Evolutionary conservation across 2,329 filamentous ascomycete species (phyloP).

Genomic region (Botrytis tulipae): DNA sequence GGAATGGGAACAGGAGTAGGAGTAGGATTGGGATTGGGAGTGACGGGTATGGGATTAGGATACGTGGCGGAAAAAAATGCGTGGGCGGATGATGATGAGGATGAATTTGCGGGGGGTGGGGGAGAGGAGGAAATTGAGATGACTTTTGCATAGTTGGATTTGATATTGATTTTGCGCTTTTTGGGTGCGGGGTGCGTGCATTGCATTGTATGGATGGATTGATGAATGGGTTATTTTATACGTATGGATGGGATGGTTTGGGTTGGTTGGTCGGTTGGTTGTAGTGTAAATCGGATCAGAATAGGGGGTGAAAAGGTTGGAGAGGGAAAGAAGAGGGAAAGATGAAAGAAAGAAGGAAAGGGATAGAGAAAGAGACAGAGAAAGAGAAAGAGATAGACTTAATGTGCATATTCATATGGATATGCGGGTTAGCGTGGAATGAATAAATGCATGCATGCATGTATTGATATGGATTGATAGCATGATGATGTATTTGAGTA

Average conservation of each 20-base stretch:
- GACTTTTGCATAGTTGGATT: constrained; percentile 60
- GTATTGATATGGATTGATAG: background rate
- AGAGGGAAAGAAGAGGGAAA: background rate
- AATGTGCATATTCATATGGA: constrained; percentile 5
- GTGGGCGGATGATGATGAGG: constrained; percentile 69
- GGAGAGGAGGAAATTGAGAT: constrained; percentile 74
- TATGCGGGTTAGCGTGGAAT: background rate
- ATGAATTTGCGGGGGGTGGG: constrained; percentile 66
- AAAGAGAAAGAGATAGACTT: background rate
- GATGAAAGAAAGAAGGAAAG: background rate
- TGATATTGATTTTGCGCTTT: background rate
- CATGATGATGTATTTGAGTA: background rate
- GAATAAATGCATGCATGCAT: background rate
- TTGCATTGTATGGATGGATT: background rate
- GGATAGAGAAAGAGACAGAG: background rate
- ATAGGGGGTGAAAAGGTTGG: background rate
- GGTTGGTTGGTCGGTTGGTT: background rate
- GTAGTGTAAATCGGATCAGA: background rate
- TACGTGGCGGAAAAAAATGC: constrained; percentile 51
- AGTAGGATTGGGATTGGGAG: background rate
- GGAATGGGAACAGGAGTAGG: constrained; percentile 20
- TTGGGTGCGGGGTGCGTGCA: background rate
- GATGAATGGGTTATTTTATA: background rate
- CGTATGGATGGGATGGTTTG: background rate
- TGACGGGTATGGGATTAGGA: background rate